These are phyloP conservation scores for Schoenoplectus triqueter DNA, from an alignment of 202 grass and related monocot genomes.

Conservation along the genomic window DNA sequence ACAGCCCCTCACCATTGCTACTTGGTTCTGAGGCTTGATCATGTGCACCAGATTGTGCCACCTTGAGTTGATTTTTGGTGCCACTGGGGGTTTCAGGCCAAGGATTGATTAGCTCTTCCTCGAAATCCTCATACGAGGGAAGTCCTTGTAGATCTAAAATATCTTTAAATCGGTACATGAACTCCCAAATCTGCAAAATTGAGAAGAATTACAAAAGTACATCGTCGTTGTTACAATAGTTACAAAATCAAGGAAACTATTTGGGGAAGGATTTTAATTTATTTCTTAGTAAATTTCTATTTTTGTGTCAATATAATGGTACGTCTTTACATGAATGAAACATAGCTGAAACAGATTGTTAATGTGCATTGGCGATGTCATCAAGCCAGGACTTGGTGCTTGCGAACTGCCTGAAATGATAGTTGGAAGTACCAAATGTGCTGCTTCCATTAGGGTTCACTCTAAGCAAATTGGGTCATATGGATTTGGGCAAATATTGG, in stretches of 20 bases:
- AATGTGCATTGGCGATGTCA: neutral
- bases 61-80: slow-evolving; percentile 48
- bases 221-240: too few species aligned
- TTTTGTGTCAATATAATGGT: neutral
- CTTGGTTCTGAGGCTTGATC: slow-evolving; percentile 53
- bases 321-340: slow-evolving; percentile 7
- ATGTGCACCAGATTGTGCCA: slow-evolving; percentile 53
- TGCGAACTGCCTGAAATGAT: too few species aligned
- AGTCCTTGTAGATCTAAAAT: slow-evolving; percentile 71
- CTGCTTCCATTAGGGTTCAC: neutral
- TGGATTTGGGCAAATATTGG: neutral
- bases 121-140: slow-evolving; percentile 86
- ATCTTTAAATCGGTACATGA: slow-evolving; percentile 78
- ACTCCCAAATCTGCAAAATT: slow-evolving; percentile 84
- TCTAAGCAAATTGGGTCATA: neutral
- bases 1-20: slow-evolving; percentile 52
- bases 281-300: neutral
- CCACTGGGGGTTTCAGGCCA: slow-evolving; percentile 55
- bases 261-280: slow-evolving; percentile 31
- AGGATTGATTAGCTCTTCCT: slow-evolving; percentile 93
- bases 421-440: too few species aligned
- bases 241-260: slow-evolving; percentile 22
- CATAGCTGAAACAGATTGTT: slow-evolving; percentile 2
- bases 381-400: neutral
- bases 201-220: slow-evolving; percentile 26